Evolutionary conservation across 2,329 filamentous ascomycete species (phyloP), one percentile per base, ranked within the genome.

Genomic region (Fusarium pininemorale): DNA sequence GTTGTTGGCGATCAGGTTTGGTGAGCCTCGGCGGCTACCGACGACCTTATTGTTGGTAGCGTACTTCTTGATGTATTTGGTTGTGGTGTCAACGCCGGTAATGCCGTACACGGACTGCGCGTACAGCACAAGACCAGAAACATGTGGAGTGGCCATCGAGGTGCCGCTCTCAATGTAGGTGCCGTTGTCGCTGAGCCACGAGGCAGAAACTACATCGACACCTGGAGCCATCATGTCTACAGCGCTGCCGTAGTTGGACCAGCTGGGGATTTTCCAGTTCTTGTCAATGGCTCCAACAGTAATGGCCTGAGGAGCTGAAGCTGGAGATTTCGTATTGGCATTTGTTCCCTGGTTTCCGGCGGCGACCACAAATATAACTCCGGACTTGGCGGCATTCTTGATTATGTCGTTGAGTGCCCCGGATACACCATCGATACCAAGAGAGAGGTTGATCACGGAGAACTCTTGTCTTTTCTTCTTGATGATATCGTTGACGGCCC

Each of bases 91-190:
- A 28, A 79, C 74, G 18, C 79, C 79, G 51, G 74, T 78, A 30
- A 79, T 55, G 26, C 82, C 81, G 64, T 87, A 81, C 10, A 89
- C 81, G 11, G 83, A 83, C 62, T 90, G 81, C 42, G 83, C 80
- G 78, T 85, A 85, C 18, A 84, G 79, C n/a, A 75, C 88, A 24
- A 92, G 82, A 30, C 90, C 91, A 41, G 87, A 83, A 63, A 92
- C 84, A 75, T 92, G 90, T 3, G 90, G 90, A 3, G 84, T 82
- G 12, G 90, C 88, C 90, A 92, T 92, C 18, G 87, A 90, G 7
- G 91, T 92, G 22, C 90, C 91, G 12, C 83, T 86, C 76, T 90
- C 84, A 47, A 78, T 83, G 65, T 83, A 83, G 37, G 80, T 86
- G 44, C 87, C 84, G 18, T 77, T 82, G 57, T 79, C 83, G 76